Percentiles rank a stretch among this genome's conserved stretches.
Conservation (phyloP, 805 yeast genomes). For the Starmerella etchellsii region DNA sequence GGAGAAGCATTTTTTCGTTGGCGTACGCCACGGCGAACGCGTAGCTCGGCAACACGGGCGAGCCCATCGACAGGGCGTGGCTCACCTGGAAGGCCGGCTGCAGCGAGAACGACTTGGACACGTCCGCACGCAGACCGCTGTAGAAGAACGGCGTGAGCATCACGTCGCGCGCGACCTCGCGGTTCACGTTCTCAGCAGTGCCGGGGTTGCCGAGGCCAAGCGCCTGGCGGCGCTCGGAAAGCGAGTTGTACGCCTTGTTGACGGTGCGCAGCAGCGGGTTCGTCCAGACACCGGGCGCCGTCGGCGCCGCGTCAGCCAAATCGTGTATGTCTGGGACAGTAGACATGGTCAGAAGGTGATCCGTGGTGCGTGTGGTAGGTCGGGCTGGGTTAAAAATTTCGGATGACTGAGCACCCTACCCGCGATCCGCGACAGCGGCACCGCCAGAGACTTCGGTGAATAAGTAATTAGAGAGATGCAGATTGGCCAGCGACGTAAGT, state of each 20-base stretch:
- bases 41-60: constrained; percentile 74
- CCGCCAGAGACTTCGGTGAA: too few species aligned
- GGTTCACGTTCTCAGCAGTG: constrained; percentile 80
- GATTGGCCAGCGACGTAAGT: too few species aligned
- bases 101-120: constrained; percentile 79
- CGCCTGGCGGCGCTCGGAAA: constrained; percentile 59
- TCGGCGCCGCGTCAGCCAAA: constrained; percentile 15
- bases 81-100: constrained; percentile 88
- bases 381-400: constrained; percentile 14
- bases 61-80: constrained; percentile 83
- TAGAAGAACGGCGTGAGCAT: constrained; percentile 79
- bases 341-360: too few species aligned
- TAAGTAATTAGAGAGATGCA: too few species aligned
- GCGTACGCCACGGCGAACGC: constrained; percentile 85
- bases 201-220: constrained; percentile 86
- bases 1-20: constrained; percentile 69
- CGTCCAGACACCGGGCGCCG: constrained; percentile 19
- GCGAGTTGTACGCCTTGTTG: constrained; percentile 12
- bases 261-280: constrained; percentile 17
- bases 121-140: constrained; percentile 92
- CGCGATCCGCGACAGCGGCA: too few species aligned
- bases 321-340: constrained; percentile 15
- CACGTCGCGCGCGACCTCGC: constrained; percentile 89
- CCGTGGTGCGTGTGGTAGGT: too few species aligned
- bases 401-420: constrained; percentile 6